Conservation (phyloP, 2,329 filamentous ascomycete genomes). For the Ophiostoma perfectum region DNA sequence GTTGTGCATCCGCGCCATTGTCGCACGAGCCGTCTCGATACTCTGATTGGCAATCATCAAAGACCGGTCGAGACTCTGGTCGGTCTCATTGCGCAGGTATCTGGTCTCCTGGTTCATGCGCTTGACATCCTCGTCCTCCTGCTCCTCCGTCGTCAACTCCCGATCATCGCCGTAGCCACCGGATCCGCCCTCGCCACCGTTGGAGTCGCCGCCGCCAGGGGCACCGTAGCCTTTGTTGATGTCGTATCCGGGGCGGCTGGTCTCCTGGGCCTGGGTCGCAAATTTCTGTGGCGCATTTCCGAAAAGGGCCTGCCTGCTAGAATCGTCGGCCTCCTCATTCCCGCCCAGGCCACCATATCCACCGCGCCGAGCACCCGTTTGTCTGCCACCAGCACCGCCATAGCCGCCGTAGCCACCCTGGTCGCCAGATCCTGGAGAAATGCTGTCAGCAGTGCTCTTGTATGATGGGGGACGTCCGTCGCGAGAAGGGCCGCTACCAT, state of each 20-base stretch:
- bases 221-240: constrained; percentile 2
- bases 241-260: constrained; percentile 28
- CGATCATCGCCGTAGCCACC: constrained; percentile 62
- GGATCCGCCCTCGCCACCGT: constrained; percentile 29
- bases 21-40: constrained; percentile 65
- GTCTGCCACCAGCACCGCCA: constrained; percentile 6
- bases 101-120: constrained; percentile 69
- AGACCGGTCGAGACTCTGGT: constrained; percentile 56
- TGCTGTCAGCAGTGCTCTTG: constrained; percentile 24
- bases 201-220: neutral
- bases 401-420: constrained; percentile 31
- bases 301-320: constrained; percentile 60
- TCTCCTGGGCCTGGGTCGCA: constrained; percentile 46
- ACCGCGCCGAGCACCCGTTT: constrained; percentile 39
- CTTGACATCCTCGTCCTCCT: constrained; percentile 67
- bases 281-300: constrained; percentile 47
- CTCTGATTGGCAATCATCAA: constrained; percentile 62
- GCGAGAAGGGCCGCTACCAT: constrained; percentile 16
- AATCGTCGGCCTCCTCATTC: constrained; percentile 41
- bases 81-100: constrained; percentile 66
- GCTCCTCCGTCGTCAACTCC: constrained; percentile 73
- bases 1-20: constrained; percentile 65
- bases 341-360: constrained; percentile 58
- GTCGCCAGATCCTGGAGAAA: constrained; percentile 19
- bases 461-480: constrained; percentile 25